Base-by-base conservation (phyloP, 1,139 yeast genomes). In the Nakaseomyces sp. region DNA sequence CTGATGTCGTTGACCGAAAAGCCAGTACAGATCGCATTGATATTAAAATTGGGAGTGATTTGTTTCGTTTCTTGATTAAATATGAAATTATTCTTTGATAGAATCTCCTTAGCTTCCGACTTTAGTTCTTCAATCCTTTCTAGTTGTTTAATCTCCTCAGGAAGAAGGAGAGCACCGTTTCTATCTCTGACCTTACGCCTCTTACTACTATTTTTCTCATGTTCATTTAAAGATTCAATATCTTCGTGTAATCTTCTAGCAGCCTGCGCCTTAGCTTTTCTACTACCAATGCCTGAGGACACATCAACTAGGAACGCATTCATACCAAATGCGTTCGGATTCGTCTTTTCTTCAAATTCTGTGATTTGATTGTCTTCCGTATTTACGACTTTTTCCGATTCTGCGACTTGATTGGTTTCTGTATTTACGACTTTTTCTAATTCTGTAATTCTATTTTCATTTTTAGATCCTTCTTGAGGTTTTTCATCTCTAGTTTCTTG, bases 231-330 rank as follows among this genome's bases (percentile, higher is more conserved):
- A 43, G 81, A 81, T 43, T 75, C 74, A 74, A 84, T 81, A 53
- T 80, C 76, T 18, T 72, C 72, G 52, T 81, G 89, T n/a, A 84
- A 65, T 57, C 78, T 79, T 45, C 68, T 67, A 0, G 80, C 79
- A 0, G 93, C 93, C 52, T 75, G 75, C 40, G 73, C 72, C 33
- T 81, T 79, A 1, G 93, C 93, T 17, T 77, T 68, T 12, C 77
- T 67, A 29, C 66, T 54, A 19, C 48, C 48, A 13, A 32, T 32
- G 5, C 24, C 36, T 3, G 36, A 2, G 4, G 25, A 9, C 9
- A 32, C 24, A 32, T 32, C 36, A 10, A 5, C 24, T 32, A 17
- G 15, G 12, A 18, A 6, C 5, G 22, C 24, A 18, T 32, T 18
- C 13, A 17, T 5, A 18, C 13, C 16, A 15, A 12, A 5, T 17